A percentile compares a stretch with the other conserved stretches of the same genome.
Conservation (phyloP, 2,329 filamentous ascomycete species). For the Byssothecium circinans region DNA sequence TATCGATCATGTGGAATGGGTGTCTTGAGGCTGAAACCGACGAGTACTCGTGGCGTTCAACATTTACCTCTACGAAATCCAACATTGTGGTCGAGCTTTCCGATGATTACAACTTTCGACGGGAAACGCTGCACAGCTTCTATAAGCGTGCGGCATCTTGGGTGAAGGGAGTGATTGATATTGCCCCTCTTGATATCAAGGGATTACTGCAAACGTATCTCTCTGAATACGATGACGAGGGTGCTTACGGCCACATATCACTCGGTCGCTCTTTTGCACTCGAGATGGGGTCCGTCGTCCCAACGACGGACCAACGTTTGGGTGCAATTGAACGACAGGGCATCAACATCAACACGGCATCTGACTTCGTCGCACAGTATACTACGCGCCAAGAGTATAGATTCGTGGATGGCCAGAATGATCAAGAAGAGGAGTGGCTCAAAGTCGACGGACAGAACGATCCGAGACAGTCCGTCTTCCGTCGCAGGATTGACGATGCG, state of each 20-base stretch:
- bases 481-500: constrained; percentile 53
- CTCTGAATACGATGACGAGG: constrained; percentile 91
- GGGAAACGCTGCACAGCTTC: constrained; percentile 75
- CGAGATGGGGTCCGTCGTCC: constrained; percentile 86
- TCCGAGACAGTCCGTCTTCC: constrained; percentile 24
- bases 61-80: constrained; percentile 74
- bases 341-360: constrained; percentile 82
- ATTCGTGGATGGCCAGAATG: constrained; percentile 74
- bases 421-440: constrained; percentile 65
- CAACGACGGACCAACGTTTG: constrained; percentile 81
- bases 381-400: constrained; percentile 95
- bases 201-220: constrained; percentile 94
- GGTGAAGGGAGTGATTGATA: constrained; percentile 77
- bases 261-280: constrained; percentile 91
- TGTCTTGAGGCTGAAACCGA: constrained; percentile 94
- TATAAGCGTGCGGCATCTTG: constrained; percentile 76
- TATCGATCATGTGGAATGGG: constrained; percentile 93
- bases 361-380: constrained; percentile 95
- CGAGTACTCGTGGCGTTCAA: constrained; percentile 83
- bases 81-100: constrained; percentile 87
- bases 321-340: constrained; percentile 75
- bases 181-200: constrained; percentile 91
- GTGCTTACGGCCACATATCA: constrained; percentile 86
- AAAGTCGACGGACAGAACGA: constrained; percentile 48
- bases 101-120: constrained; percentile 84